phyloP scores from a whole-genome alignment of 1,139 yeast species.

The Petasospora fabianii region DNA sequence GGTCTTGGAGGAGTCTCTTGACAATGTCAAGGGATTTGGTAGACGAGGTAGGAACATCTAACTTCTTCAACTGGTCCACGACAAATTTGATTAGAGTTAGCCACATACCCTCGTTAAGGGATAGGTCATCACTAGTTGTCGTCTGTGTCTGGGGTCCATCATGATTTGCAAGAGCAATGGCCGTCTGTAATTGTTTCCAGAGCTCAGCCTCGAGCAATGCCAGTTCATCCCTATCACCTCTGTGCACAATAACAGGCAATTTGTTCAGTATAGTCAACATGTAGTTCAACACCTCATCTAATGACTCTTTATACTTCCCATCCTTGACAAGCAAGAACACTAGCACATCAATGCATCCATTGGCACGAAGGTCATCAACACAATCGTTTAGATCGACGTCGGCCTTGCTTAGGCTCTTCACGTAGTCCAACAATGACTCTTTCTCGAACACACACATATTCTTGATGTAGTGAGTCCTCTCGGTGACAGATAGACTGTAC shows the following conservation, averaged over 20 bases:
- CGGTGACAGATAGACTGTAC: conserved; percentile 11
- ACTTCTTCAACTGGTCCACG: conserved; percentile 31
- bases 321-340: conserved; percentile 30
- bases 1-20: conserved; percentile 46
- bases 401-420: conserved; percentile 23
- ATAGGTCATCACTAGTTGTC: conserved; percentile 4
- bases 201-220: conserved; percentile 26
- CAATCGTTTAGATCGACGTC: conserved; percentile 25
- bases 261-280: conserved; percentile 22
- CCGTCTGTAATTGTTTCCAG: conserved; percentile 35
- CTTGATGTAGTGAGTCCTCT: conserved; percentile 32
- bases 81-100: conserved; percentile 33
- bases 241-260: conserved; percentile 11
- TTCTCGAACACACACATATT: conserved; percentile 31
- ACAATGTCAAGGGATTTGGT: conserved; percentile 29
- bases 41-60: conserved; percentile 20
- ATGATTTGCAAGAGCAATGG: conserved; percentile 34
- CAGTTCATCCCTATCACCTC: conserved; percentile 22
- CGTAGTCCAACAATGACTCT: conserved; percentile 22
- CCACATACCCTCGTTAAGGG: conserved; percentile 39
- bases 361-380: conserved; percentile 28
- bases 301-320: conserved; percentile 30
- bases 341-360: conserved; percentile 35
- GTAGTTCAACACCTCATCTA: conserved; percentile 30
- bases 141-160: conserved; percentile 18